Percentiles rank a stretch among this genome's conserved stretches.
Conservation (phyloP, 192 early-diverging fungal genomes). For the Backusella psychrophila region DNA sequence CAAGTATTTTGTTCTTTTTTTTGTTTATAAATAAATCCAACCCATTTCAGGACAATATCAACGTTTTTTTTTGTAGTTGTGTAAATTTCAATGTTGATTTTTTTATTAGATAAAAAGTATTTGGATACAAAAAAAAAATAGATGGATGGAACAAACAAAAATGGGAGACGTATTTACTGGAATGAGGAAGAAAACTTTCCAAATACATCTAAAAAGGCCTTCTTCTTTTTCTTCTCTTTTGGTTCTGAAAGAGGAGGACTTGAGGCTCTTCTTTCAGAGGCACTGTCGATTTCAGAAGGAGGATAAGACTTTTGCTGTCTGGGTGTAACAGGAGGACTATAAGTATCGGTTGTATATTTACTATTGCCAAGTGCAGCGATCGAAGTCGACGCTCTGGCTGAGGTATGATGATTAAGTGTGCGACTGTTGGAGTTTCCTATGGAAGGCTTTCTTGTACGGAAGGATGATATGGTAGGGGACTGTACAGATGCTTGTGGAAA, state of each 20-base stretch:
- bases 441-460: constrained; percentile 10
- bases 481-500: not conserved
- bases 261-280: not conserved
- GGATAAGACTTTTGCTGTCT: constrained; percentile 1
- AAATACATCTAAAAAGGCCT: constrained; percentile 14
- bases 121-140: not conserved
- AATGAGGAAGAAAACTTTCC: constrained; percentile 15
- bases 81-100: too few relatives aligned
- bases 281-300: not conserved
- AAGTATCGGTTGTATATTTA: not conserved
- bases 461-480: not conserved
- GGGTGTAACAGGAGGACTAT: not conserved
- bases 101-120: too few relatives aligned
- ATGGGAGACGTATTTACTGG: not conserved
- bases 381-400: not conserved
- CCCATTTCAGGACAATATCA: too few relatives aligned
- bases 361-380: not conserved
- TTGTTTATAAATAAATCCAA: too few relatives aligned
- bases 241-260: constrained; percentile 1
- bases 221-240: constrained; percentile 16
- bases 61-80: too few relatives aligned
- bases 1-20: too few relatives aligned
- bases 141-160: not conserved
- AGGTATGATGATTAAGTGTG: not conserved
- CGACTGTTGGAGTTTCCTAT: not conserved